Conservation (phyloP, 2,329 filamentous ascomycete species). For the Reticulascus tulasneorum region DNA sequence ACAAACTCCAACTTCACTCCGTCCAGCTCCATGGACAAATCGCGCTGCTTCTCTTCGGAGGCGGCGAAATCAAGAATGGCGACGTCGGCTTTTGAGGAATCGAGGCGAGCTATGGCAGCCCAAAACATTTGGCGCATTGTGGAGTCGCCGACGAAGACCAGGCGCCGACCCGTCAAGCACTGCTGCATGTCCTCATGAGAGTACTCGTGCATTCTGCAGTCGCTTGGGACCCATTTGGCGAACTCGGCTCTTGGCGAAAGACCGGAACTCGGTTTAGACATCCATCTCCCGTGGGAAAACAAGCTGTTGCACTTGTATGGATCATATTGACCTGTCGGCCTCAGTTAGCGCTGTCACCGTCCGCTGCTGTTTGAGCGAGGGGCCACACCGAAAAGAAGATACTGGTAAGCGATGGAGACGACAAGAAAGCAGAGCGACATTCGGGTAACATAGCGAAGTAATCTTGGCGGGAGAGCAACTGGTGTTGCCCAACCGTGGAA, state of each 20-base stretch:
- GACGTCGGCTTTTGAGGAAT: constrained; percentile 6
- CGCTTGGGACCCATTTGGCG: constrained; percentile 54
- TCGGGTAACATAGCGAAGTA: constrained; percentile 3
- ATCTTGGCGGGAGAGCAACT: too few species aligned
- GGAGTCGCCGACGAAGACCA: constrained; percentile 61
- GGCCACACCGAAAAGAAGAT: constrained; percentile 6
- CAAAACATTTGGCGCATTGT: constrained; percentile 58
- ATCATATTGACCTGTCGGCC: constrained; percentile 27
- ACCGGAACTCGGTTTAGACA: constrained; percentile 22
- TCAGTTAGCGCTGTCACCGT: neutral
- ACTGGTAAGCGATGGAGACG: constrained; percentile 10
- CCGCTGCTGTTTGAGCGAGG: neutral
- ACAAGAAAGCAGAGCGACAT: constrained; percentile 9
- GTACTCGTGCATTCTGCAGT: constrained; percentile 57
- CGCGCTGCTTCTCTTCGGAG: constrained; percentile 8
- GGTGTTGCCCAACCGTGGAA: too few species aligned
- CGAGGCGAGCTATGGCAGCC: constrained; percentile 28
- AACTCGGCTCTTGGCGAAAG: constrained; percentile 24
- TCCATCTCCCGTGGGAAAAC: constrained; percentile 49
- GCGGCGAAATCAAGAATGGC: constrained; percentile 12
- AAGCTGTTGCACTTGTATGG: constrained; percentile 51
- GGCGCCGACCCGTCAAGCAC: constrained; percentile 46
- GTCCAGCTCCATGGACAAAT: constrained; percentile 7
- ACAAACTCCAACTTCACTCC: constrained; percentile 30
- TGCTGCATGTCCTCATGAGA: constrained; percentile 43